phyloP scores from a whole-genome alignment of 164 flowering plant species.

The Saururus chinensis region DNA sequence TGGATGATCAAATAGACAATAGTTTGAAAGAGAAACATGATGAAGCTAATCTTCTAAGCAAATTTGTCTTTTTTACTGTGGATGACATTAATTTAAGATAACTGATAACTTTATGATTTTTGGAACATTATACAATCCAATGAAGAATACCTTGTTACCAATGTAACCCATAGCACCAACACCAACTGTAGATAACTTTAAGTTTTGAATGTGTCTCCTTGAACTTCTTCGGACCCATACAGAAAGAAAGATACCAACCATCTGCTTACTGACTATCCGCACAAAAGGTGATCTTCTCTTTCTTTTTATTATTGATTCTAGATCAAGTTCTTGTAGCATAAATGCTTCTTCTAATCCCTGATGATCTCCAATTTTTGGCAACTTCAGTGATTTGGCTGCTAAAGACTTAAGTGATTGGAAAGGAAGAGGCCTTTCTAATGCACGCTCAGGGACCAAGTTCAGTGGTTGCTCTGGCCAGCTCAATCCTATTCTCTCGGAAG shows the following conservation, averaged over 20 bases:
- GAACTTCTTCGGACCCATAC: conserved; percentile 89
- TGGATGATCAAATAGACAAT: background rate
- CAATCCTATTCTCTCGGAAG: conserved; percentile 67
- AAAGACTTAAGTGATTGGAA: conserved; percentile 54
- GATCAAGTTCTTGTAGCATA: conserved; percentile 47
- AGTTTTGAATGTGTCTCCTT: conserved; percentile 69
- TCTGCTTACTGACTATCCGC: conserved; percentile 88
- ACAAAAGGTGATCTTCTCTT: conserved; percentile 68
- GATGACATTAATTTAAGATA: too few relatives aligned
- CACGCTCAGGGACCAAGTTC: conserved; percentile 46
- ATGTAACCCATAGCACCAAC: conserved; percentile 98
- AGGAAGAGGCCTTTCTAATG: conserved; percentile 45
- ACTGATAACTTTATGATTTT: too few relatives aligned
- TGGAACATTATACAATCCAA: background rate
- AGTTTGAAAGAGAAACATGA: background rate
- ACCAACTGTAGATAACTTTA: conserved; percentile 88
- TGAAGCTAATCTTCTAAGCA: too few relatives aligned
- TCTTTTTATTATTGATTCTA: conserved; percentile 47
- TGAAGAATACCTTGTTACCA: conserved; percentile 74
- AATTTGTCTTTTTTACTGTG: too few relatives aligned
- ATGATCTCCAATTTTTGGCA: conserved; percentile 16
- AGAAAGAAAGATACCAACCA: conserved; percentile 88
- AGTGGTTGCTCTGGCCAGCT: conserved; percentile 90
- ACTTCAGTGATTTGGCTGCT: conserved; percentile 56
- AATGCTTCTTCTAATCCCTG: conserved; percentile 25